Evolutionary conservation across 2,329 filamentous ascomycete genomes (phyloP), one percentile per base, ranked within the genome.

Genomic region (Colletotrichum tropicicola): DNA sequence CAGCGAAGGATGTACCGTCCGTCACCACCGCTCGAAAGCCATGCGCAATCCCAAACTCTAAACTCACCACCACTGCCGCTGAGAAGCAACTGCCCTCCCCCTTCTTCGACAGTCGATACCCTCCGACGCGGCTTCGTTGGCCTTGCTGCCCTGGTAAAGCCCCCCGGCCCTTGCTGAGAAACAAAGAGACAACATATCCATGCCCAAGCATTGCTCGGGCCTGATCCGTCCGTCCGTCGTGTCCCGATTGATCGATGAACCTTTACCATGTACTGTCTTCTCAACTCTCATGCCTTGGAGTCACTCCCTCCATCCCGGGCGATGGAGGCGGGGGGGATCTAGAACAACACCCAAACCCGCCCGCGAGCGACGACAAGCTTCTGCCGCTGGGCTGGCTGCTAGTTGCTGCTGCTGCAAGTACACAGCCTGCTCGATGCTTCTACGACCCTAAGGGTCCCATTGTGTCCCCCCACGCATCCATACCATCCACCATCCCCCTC

Each of bases 1-100:
- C 39, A 45, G 13, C 30, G 12, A 32, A 25, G 28, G 28, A 45
- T 13, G 32, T 15, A 41, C 13, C 39, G 8, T 5, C 43, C 27
- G 19, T 35, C 21, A 44, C 17, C 37, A 53, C 21, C 30, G 7
- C 39, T 17, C n/a, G 32, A 44, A 30, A n/a, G 44, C 58, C 39
- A 55, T 54, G 51, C 37, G 51, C 51, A 57, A 47, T 19, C 41
- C 30, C 43, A 57, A 57, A 48, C 43, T 48, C 30, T 57, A 57
- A 39, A 57, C 15, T 12, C 54, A 57, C 53, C 19, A 57, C 43
- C 51, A 13, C 9, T 35, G 37, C 35, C 10, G 12, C 13, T 37
- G 21, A 10, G 12, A 10, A 25, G 8, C 28, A 30, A 30, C 32
- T n/a, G n/a, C n/a, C n/a, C n/a, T n/a, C n/a, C n/a, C n/a, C n/a